Percentiles rank a stretch among this genome's conserved stretches.
phyloP scores from a whole-genome alignment of 2,329 filamentous ascomycete genomes.

The Fusarium agapanthi region DNA sequence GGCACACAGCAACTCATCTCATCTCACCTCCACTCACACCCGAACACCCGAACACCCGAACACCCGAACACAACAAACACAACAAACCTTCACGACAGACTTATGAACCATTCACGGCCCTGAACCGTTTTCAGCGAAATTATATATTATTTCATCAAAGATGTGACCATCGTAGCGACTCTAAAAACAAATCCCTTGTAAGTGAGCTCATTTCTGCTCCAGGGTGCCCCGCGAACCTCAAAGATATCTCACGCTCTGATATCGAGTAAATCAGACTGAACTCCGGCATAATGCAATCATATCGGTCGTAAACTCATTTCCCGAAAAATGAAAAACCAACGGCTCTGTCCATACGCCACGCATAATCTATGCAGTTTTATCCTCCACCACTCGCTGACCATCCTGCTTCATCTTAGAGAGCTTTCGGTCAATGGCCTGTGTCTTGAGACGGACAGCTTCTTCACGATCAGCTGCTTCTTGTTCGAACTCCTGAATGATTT shows the following conservation, averaged over 20 bases:
- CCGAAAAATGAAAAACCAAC: slow-evolving; percentile 2
- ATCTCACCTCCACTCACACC: background rate
- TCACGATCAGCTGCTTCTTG: slow-evolving; percentile 63
- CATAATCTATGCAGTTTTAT: slow-evolving; percentile 41
- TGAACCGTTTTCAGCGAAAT: slow-evolving; percentile 27
- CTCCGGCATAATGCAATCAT: slow-evolving; percentile 42
- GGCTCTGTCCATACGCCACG: background rate
- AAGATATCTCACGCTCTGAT: slow-evolving; percentile 19
- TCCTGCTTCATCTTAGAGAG: slow-evolving; percentile 64
- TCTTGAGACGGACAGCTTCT: slow-evolving; percentile 61
- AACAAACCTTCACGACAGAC: slow-evolving; percentile 20
- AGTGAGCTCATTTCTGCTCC: slow-evolving; percentile 22
- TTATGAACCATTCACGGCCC: slow-evolving; percentile 30
- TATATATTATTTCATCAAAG: background rate
- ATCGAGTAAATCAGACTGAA: slow-evolving; percentile 33
- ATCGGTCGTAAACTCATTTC: slow-evolving; percentile 32
- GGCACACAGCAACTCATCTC: background rate
- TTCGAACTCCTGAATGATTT: slow-evolving; percentile 61
- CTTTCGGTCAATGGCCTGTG: slow-evolving; percentile 63
- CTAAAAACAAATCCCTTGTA: slow-evolving; percentile 7
- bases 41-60: no score
- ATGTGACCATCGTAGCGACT: slow-evolving; percentile 28
- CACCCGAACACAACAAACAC: background rate
- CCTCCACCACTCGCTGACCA: slow-evolving; percentile 64
- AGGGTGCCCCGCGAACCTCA: slow-evolving; percentile 26